phyloP scores from a whole-genome alignment of 2,329 filamentous ascomycete genomes.

The Sordariomycetes sp. region DNA sequence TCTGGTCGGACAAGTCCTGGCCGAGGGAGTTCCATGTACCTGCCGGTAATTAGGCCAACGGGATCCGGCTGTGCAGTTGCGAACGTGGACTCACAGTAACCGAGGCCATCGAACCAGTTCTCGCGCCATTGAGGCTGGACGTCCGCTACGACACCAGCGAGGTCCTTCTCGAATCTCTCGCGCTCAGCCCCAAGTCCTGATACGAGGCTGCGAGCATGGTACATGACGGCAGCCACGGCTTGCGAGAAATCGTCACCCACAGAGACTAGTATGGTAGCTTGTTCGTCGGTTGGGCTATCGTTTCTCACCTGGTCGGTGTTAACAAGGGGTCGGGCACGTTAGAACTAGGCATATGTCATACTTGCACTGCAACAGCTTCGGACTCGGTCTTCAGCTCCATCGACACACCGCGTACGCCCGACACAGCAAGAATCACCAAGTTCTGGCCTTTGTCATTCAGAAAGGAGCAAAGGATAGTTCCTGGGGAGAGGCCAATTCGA shows the following conservation, averaged over 20 bases:
- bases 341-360: conserved; percentile 26
- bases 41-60: conserved; percentile 12
- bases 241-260: conserved; percentile 63
- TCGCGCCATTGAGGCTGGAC: conserved; percentile 61
- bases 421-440: conserved; percentile 68
- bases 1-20: conserved; percentile 69
- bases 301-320: conserved; percentile 42
- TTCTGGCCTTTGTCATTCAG: conserved; percentile 60
- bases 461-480: conserved; percentile 71
- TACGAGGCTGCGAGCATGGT: conserved; percentile 60
- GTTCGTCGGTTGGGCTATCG: conserved; percentile 47
- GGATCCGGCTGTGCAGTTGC: neutral
- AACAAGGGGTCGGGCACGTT: neutral
- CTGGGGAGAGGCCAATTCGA: conserved; percentile 59
- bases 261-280: conserved; percentile 56
- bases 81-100: conserved; percentile 55
- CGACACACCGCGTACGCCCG: conserved; percentile 59
- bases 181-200: neutral
- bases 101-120: conserved; percentile 84
- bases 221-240: conserved; percentile 73
- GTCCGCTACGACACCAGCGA: conserved; percentile 9
- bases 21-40: conserved; percentile 91
- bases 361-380: conserved; percentile 59
- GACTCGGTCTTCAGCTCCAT: conserved; percentile 55
- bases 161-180: neutral